Percentiles rank a stretch among this genome's conserved stretches.
phyloP scores from a whole-genome alignment of 768 basidiomycete species.

The Tulasnella sp. region DNA sequence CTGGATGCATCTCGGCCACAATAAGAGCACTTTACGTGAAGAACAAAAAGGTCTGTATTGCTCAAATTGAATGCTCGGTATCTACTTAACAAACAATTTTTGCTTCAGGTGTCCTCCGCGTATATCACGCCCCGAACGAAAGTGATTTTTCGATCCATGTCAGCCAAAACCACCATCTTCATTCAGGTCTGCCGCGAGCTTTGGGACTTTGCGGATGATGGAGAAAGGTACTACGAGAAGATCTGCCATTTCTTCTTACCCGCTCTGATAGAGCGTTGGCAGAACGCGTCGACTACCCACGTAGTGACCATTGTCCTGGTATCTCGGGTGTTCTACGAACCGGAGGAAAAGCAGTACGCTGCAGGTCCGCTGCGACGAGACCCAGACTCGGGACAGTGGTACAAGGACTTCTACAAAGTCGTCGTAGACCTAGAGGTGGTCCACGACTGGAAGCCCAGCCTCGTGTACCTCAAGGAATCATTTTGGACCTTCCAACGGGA shows the following conservation, averaged over 20 bases:
- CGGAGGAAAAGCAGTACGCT: conserved; percentile 69
- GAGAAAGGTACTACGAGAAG: conserved; percentile 93
- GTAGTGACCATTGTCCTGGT: conserved; percentile 91
- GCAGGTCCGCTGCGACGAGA: conserved; percentile 72
- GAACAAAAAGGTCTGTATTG: conserved; percentile 49
- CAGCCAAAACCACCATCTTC: conserved; percentile 86
- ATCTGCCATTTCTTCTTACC: conserved; percentile 97
- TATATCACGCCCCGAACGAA: conserved; percentile 78
- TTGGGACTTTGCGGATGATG: conserved; percentile 95
- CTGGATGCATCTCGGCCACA: conserved; percentile 74
- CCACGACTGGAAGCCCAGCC: conserved; percentile 77
- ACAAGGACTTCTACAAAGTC: conserved; percentile 95
- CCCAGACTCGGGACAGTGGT: conserved; percentile 61
- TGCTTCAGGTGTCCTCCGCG: conserved; percentile 63
- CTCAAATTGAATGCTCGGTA: not conserved
- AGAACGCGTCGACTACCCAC: conserved; percentile 78
- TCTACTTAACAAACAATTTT: not conserved
- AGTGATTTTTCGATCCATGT: conserved; percentile 79
- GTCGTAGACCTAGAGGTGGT: conserved; percentile 87
- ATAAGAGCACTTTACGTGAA: conserved; percentile 70
- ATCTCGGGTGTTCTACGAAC: conserved; percentile 84
- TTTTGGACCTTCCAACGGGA: conserved; percentile 89
- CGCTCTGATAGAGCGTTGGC: conserved; percentile 77
- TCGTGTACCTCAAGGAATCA: conserved; percentile 79
- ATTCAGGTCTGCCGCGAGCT: conserved; percentile 94